A percentile compares a stretch with the other conserved stretches of the same genome.
These are phyloP conservation scores for Akebia trifoliata DNA, from an alignment of 164 flowering plant species.

Conservation along the genomic window DNA sequence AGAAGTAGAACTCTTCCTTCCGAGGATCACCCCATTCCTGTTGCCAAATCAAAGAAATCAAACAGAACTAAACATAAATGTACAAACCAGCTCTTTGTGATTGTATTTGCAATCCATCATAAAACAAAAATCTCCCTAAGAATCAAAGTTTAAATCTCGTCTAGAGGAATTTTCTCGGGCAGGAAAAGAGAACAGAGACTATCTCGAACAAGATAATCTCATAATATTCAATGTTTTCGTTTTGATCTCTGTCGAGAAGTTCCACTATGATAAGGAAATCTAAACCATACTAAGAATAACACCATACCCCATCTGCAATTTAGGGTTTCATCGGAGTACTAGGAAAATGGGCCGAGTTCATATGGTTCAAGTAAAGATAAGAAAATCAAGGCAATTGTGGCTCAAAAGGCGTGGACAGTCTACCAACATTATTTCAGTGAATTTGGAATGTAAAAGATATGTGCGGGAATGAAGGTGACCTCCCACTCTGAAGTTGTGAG, in stretches of 20 bases:
- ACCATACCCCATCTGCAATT: background rate
- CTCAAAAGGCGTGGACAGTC: no score
- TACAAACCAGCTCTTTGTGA: background rate
- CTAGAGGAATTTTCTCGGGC: no score
- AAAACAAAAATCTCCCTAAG: background rate
- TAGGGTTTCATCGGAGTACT: background rate
- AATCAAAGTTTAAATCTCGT: no score
- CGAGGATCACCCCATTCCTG: conserved; percentile 96
- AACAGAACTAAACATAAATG: background rate
- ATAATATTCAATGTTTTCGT: no score
- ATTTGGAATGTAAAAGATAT: background rate
- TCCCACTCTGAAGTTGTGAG: conserved; percentile 35
- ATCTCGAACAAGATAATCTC: no score
- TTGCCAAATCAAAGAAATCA: conserved; percentile 12
- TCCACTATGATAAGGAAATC: background rate
- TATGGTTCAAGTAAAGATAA: background rate
- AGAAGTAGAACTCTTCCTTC: conserved; percentile 62
- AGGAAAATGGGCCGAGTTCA: background rate
- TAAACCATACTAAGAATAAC: background rate
- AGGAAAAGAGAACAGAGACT: no score
- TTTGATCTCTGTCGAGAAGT: no score
- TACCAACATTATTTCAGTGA: no score
- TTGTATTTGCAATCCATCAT: background rate
- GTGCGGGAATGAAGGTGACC: conserved; percentile 39
- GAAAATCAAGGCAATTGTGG: background rate